Evolutionary conservation across 1,284 basidiomycete genomes (phyloP).

Genomic region (Apiotrichum gracile): DNA sequence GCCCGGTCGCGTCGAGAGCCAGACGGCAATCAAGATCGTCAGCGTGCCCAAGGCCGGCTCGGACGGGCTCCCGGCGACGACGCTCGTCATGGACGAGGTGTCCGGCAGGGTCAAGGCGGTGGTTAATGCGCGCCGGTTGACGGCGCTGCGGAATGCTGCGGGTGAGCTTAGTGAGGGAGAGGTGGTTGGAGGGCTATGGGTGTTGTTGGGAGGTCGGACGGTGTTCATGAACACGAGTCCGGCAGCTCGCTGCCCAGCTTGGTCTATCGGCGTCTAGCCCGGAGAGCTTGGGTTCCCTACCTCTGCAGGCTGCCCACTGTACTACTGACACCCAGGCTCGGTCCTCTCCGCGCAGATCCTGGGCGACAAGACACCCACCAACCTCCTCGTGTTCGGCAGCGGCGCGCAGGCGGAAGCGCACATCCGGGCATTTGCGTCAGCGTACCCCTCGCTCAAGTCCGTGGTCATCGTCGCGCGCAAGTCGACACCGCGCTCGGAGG

Average conservation of each 20-base stretch:
- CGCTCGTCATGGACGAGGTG: constrained; percentile 64
- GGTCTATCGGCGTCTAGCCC: too few relatives aligned
- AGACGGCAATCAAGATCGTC: constrained; percentile 62
- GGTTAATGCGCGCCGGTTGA: constrained; percentile 68
- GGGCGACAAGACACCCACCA: constrained; percentile 43
- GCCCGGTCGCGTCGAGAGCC: constrained; percentile 37
- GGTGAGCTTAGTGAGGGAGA: constrained; percentile 50
- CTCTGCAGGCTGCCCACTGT: too few relatives aligned
- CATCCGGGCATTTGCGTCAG: constrained; percentile 57
- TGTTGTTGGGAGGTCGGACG: too few relatives aligned
- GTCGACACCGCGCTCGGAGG: constrained; percentile 52
- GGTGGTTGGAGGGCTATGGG: neutral
- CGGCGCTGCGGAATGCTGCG: constrained; percentile 72
- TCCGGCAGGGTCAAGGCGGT: constrained; percentile 64
- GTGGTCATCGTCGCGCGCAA: constrained; percentile 64
- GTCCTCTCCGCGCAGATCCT: constrained; percentile 61
- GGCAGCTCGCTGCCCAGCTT: too few relatives aligned
- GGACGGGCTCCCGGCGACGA: constrained; percentile 66
- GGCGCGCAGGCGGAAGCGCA: constrained; percentile 62
- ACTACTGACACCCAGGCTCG: constrained; percentile 55
- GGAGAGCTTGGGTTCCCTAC: too few relatives aligned
- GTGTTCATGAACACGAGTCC: too few relatives aligned
- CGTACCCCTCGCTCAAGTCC: constrained; percentile 55
- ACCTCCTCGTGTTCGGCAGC: constrained; percentile 66
- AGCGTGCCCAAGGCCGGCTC: constrained; percentile 55